Evolutionary conservation across 2,329 filamentous ascomycete genomes (phyloP).

Genomic region (Fonsecaea nubica): DNA sequence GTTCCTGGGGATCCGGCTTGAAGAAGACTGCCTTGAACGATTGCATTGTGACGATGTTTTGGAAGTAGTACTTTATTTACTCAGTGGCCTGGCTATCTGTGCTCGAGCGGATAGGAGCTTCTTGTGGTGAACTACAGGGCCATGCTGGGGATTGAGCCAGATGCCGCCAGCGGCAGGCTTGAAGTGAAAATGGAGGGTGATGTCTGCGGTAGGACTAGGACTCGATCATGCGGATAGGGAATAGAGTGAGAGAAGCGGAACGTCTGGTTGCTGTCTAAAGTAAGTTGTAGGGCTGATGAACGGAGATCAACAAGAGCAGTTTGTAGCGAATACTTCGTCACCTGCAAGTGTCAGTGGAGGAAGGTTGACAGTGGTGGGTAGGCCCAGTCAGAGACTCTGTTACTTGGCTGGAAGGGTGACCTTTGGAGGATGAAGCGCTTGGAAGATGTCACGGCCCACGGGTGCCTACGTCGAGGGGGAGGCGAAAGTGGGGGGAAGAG

Average conservation of each 20-base stretch:
- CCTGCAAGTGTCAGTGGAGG: constrained; percentile 4
- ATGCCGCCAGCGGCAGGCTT: constrained; percentile 1
- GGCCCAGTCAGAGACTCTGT: background rate
- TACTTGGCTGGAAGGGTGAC: background rate
- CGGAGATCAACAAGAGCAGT: constrained; percentile 12
- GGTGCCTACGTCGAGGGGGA: background rate
- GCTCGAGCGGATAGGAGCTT: background rate
- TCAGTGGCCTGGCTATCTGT: background rate
- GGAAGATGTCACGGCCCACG: background rate
- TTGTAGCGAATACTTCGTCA: background rate
- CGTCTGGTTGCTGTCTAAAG: constrained; percentile 6
- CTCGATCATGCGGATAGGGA: background rate
- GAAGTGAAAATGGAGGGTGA: background rate
- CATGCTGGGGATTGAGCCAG: constrained; percentile 11
- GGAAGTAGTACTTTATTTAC: background rate
- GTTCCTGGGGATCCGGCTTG: constrained; percentile 89
- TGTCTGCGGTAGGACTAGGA: background rate
- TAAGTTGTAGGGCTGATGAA: constrained; percentile 32
- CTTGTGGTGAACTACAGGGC: constrained; percentile 17
- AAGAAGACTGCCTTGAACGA: constrained; percentile 83
- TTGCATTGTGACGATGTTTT: constrained; percentile 69
- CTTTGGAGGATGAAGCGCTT: background rate
- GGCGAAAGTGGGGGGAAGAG: background rate
- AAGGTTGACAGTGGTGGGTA: constrained; percentile 6
- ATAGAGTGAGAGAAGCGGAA: background rate